Base-by-base conservation (phyloP, 345 rosid species). In the Syzygium aqueum region DNA sequence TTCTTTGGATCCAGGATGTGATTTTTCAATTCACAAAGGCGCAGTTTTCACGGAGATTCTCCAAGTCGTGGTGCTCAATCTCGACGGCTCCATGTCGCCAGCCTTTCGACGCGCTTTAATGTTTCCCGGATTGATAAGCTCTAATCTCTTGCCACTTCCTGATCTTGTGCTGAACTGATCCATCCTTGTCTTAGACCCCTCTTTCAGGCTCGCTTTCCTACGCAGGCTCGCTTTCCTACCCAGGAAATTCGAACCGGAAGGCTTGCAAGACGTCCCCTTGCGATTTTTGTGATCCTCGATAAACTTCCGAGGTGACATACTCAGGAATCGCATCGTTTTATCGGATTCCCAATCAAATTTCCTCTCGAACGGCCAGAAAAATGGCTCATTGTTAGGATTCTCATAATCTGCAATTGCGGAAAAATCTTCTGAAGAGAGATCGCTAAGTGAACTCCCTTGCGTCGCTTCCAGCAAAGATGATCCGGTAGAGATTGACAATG, bases 361-460 rank as follows among this genome's bases (percentile, higher is more conserved):
- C 67, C 10, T 57, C 43, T 84, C 53, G 17, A 84, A 87, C 2
- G 89, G 89, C 89, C 89, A 87, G 84, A 87, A 87, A n/a, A 87
- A 51, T 25, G 89, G 86, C 30, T 87, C 89, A 27, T 22, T 52
- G 53, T 82, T 27, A 30, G 22, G 77, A 87, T 23, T 49, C 25
- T 73, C 6, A 12, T 56, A 23, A 15, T 56, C 51, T 85, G n/a
- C 77, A 40, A 40, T 56, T 85, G n/a, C 51, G 10, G 77, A 46
- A 53, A 56, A 33, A 56, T 85, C 28, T 14, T 51, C 21, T 17
- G 86, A 85, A 30, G 52, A 85, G 65, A 27, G 28, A 40, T 43
- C 28, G 15, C 85, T 19, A 8, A 2, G 54, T 52, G 61, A 52
- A 52, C 30, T 37, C 59, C 15, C 85, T 8, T 22, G 59, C 4